These are phyloP conservation scores for Penicillium oxalicum DNA, from an alignment of 2,329 filamentous ascomycete genomes.

Conservation along the genomic window DNA sequence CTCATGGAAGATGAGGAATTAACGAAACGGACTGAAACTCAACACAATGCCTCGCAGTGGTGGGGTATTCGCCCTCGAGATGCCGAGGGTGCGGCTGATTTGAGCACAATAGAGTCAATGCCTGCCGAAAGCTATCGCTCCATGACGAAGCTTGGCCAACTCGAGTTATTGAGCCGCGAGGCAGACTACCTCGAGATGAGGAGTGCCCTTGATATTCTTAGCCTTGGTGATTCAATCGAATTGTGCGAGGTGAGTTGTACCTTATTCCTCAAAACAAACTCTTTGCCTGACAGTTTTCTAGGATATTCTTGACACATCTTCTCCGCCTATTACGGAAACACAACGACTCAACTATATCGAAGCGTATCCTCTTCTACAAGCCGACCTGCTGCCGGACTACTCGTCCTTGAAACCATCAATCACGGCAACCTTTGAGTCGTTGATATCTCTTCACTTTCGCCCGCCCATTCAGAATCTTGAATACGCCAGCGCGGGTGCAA, in stretches of 20 bases:
- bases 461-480: conserved; percentile 19
- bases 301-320: conserved; percentile 56
- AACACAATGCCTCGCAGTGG: conserved; percentile 60
- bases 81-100: conserved; percentile 45
- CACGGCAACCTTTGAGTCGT: conserved; percentile 28
- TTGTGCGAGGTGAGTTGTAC: conserved; percentile 23
- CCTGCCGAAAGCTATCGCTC: conserved; percentile 2
- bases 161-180: conserved; percentile 26
- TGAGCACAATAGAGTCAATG: conserved; percentile 30
- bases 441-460: conserved; percentile 24
- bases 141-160: conserved; percentile 17
- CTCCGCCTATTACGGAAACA: conserved; percentile 53
- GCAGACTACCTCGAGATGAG: conserved; percentile 29
- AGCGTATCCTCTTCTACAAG: conserved; percentile 49
- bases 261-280: neutral
- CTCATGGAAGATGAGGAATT: conserved; percentile 34
- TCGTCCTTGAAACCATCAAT: conserved; percentile 32
- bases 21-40: conserved; percentile 55
- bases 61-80: conserved; percentile 62
- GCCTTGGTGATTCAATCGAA: conserved; percentile 22
- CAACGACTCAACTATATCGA: conserved; percentile 51
- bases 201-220: conserved; percentile 35
- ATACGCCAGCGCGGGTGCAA: conserved; percentile 23
- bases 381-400: conserved; percentile 45
- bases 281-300: conserved; percentile 24